Conservation (phyloP, 768 basidiomycete genomes). For the Rhodotorula sphaerocarpa region DNA sequence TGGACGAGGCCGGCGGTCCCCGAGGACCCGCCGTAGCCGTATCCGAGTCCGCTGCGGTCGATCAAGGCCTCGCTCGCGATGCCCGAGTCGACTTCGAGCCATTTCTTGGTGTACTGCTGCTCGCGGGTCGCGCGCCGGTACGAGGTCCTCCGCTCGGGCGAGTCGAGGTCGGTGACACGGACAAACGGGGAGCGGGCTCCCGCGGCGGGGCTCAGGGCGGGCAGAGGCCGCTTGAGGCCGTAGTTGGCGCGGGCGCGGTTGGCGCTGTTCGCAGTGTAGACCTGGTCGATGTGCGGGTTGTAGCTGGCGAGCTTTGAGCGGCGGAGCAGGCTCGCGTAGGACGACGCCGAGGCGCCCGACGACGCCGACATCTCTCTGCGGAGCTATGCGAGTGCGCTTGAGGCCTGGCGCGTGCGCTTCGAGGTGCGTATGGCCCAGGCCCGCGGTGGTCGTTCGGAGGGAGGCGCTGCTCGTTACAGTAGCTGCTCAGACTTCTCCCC, state of each 20-base stretch:
- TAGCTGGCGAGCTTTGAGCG: slow-evolving; percentile 73
- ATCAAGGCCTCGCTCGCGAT: slow-evolving; percentile 5
- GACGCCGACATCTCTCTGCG: slow-evolving; percentile 24
- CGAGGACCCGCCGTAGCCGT: no score
- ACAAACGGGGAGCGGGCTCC: slow-evolving; percentile 37
- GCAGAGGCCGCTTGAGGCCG: slow-evolving; percentile 75
- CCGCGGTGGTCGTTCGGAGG: no score
- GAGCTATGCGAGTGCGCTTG: no score
- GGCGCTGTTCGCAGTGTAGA: slow-evolving; percentile 63
- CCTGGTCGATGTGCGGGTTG: slow-evolving; percentile 66
- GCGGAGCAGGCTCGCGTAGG: slow-evolving; percentile 67
- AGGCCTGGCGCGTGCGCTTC: no score
- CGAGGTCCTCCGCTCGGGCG: slow-evolving; percentile 19
- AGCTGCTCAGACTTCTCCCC: no score
- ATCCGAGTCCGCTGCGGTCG: background rate
- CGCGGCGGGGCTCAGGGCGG: slow-evolving; percentile 47
- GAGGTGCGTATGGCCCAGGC: no score
- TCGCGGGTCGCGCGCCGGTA: slow-evolving; percentile 32
- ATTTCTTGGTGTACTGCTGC: slow-evolving; percentile 17
- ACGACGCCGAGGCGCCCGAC: slow-evolving; percentile 52
- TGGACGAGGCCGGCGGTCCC: background rate
- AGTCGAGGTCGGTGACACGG: slow-evolving; percentile 29
- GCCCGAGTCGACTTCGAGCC: slow-evolving; percentile 22
- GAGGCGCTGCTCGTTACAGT: no score
- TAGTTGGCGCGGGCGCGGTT: slow-evolving; percentile 70